Evolutionary conservation across 176 grass and related monocot species (phyloP).

Genomic region (Saccharum officinarum): DNA sequence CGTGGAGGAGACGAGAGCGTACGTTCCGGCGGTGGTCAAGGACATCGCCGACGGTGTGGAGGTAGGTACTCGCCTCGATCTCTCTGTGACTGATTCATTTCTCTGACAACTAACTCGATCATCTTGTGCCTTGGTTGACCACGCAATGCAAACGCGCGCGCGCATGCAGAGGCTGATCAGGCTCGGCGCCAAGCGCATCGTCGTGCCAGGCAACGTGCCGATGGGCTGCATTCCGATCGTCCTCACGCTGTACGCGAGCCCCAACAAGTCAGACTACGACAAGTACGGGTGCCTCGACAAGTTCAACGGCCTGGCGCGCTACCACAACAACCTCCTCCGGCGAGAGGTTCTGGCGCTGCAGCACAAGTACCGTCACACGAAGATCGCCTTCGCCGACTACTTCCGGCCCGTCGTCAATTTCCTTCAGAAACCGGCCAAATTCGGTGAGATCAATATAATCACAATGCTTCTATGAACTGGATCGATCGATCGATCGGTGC

Average conservation of each 20-base stretch:
- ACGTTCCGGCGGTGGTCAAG: conserved; percentile 35
- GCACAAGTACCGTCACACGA: not conserved
- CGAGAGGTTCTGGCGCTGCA: not conserved
- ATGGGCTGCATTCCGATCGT: conserved; percentile 45
- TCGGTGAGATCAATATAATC: conserved; percentile 12
- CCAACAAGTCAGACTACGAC: conserved; percentile 40
- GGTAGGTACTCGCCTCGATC: not conserved
- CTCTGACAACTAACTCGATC: too few species aligned
- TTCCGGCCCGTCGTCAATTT: not conserved
- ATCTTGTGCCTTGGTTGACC: too few species aligned
- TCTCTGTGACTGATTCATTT: too few species aligned
- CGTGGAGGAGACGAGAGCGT: not conserved
- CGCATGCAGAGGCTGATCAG: conserved; percentile 52
- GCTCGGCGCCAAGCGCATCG: conserved; percentile 35
- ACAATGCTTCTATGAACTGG: not conserved
- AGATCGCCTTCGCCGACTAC: conserved; percentile 46
- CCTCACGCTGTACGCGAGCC: conserved; percentile 38
- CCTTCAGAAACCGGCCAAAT: not conserved
- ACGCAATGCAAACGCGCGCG: too few species aligned
- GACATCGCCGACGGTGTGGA: conserved; percentile 27
- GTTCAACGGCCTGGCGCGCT: conserved; percentile 31
- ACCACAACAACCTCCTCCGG: conserved; percentile 43
- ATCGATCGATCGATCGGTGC: too few species aligned
- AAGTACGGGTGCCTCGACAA: conserved; percentile 42
- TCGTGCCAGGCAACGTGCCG: conserved; percentile 44